Evolutionary conservation across 1,284 basidiomycete genomes (phyloP).

Genomic region (Porodaedalea pini): DNA sequence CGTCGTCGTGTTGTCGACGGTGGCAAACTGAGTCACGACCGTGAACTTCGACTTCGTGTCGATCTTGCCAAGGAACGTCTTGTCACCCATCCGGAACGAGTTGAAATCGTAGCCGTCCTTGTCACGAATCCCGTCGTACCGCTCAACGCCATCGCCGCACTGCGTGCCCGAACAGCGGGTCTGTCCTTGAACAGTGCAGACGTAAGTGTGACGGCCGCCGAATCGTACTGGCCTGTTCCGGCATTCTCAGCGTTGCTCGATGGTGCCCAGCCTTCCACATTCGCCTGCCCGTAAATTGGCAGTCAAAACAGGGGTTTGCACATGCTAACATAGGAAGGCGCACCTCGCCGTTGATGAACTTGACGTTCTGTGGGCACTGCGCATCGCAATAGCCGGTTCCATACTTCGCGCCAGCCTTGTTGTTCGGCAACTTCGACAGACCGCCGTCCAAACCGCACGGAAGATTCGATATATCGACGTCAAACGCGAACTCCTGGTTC

Average conservation of each 20-base stretch:
- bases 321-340: slow-evolving; percentile 21
- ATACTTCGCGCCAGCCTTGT: slow-evolving; percentile 56
- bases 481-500: slow-evolving; percentile 31
- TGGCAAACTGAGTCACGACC: slow-evolving; percentile 55
- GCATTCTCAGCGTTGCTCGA: slow-evolving; percentile 25
- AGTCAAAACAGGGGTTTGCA: too few relatives aligned
- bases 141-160: slow-evolving; percentile 19
- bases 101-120: slow-evolving; percentile 32
- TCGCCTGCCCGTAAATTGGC: too few relatives aligned
- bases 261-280: slow-evolving; percentile 24
- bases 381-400: slow-evolving; percentile 58
- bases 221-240: slow-evolving; percentile 24
- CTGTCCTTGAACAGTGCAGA: slow-evolving; percentile 24
- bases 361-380: slow-evolving; percentile 57
- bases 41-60: slow-evolving; percentile 40
- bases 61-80: slow-evolving; percentile 26
- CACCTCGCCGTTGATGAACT: slow-evolving; percentile 53
- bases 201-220: slow-evolving; percentile 29
- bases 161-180: slow-evolving; percentile 23
- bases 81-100: slow-evolving; percentile 30
- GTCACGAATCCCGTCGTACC: slow-evolving; percentile 25
- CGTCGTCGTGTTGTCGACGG: slow-evolving; percentile 40
- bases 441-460: slow-evolving; percentile 46
- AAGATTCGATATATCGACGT: slow-evolving; percentile 28
- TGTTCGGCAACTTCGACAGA: slow-evolving; percentile 42